Evolutionary conservation across 805 yeast genomes (phyloP).

Genomic region (Pichia pseudocactophila): DNA sequence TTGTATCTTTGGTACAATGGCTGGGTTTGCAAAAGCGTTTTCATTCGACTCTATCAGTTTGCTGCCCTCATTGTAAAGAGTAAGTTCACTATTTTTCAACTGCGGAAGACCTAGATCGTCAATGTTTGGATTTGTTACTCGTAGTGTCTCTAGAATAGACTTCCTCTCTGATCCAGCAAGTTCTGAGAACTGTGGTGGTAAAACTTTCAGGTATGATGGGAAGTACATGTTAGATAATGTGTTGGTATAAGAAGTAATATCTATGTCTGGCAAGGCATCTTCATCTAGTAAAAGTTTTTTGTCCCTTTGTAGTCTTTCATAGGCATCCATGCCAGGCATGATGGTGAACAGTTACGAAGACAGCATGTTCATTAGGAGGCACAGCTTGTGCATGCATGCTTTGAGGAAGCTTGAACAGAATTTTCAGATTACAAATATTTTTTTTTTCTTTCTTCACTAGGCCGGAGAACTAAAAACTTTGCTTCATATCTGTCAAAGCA

Average conservation of each 20-base stretch:
- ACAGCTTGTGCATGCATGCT: too few species aligned
- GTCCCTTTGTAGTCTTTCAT: constrained; percentile 1
- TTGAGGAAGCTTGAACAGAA: too few species aligned
- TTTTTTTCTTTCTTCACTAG: not conserved
- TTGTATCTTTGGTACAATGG: constrained; percentile 18
- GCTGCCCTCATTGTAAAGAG: constrained; percentile 7
- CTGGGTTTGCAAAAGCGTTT: constrained; percentile 18
- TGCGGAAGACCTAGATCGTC: constrained; percentile 11
- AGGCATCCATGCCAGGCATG: constrained; percentile 1
- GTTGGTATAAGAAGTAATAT: not conserved
- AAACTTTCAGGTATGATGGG: constrained; percentile 5
- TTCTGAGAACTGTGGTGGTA: constrained; percentile 12
- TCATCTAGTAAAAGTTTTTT: constrained; percentile 1
- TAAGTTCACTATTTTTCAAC: constrained; percentile 6
- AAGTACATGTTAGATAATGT: constrained; percentile 5
- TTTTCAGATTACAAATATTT: not conserved
- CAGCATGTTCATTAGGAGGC: too few species aligned
- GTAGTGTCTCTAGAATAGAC: constrained; percentile 18
- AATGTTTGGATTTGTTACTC: constrained; percentile 6
- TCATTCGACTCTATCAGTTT: constrained; percentile 8
- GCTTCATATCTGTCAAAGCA: not conserved
- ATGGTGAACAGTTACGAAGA: too few species aligned
- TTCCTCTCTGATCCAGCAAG: constrained; percentile 5
- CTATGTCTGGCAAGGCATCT: not conserved
- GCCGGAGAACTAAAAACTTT: too few species aligned